These are phyloP conservation scores for Alternaria longipes DNA, from an alignment of 2,329 filamentous ascomycete species.

Conservation along the genomic window DNA sequence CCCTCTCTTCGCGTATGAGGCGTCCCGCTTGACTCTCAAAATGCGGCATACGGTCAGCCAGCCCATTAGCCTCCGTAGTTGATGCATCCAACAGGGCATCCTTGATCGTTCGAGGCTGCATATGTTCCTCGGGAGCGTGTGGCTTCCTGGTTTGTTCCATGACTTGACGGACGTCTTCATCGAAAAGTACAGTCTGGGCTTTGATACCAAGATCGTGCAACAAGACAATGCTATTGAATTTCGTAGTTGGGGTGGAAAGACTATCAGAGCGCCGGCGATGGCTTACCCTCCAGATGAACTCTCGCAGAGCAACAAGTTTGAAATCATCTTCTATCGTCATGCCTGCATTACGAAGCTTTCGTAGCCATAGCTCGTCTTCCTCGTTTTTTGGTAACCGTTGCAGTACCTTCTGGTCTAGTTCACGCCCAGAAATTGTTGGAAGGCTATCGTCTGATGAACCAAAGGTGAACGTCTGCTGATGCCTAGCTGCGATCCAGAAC, in stretches of 20 bases:
- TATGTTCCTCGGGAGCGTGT: conserved; percentile 46
- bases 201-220: conserved; percentile 79
- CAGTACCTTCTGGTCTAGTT: conserved; percentile 66
- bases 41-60: conserved; percentile 56
- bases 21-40: conserved; percentile 54
- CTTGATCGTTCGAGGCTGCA: conserved; percentile 76
- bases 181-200: conserved; percentile 91
- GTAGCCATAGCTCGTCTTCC: conserved; percentile 94
- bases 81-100: conserved; percentile 93
- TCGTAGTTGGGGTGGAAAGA: conserved; percentile 52
- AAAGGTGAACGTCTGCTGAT: conserved; percentile 75
- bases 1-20: conserved; percentile 36
- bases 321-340: conserved; percentile 84
- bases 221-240: conserved; percentile 74
- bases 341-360: conserved; percentile 82
- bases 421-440: conserved; percentile 65
- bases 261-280: conserved; percentile 71
- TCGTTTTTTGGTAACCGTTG: conserved; percentile 78
- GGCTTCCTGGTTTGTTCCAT: conserved; percentile 49
- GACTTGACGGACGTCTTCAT: conserved; percentile 68
- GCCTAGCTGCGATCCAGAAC: conserved; percentile 84
- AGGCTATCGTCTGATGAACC: conserved; percentile 65
- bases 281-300: conserved; percentile 90
- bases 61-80: conserved; percentile 79
- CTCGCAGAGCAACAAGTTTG: conserved; percentile 84